Base-by-base conservation (phyloP, 208 protist genomes). In the Trypanosoma melophagium region DNA sequence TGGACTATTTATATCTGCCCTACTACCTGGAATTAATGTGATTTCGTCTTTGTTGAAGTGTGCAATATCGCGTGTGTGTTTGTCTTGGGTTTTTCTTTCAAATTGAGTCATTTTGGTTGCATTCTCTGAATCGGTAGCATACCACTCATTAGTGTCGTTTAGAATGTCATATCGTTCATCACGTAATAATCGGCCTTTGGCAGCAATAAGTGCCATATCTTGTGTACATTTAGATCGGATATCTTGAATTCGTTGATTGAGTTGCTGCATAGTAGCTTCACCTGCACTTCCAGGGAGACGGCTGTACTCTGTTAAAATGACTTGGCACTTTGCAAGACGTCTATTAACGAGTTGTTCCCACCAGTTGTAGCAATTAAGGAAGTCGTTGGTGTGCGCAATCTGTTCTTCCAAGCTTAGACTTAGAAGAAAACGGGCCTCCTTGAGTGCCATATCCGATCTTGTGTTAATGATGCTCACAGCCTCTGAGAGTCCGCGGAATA, bases 101-200 rank as follows among this genome's bases (percentile, higher is more conserved):
- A 35, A 7, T 35, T 35, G 28, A 35, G 1, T 5, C 28, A 7
- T 5, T 35, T 35, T 35, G 28, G 5, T 35, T 35, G 28, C 3
- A 35, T 35, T 35, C 1, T 35, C 28, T 5, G 28, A 35, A 35
- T 35, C 3, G 5, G 28, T 1, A 35, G 3, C 5, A 35, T 35
- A 35, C 28, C 28, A 35, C 28, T 35, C 28, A 7, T 51, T 51
- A 2, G 83, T 19, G 2, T 55, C 54, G 16, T 69, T 50, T 3
- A 92, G 69, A 19, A 80, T 31, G 60, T 87, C 86, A 60, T 87
- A 88, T 28, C 68, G 67, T 66, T 89, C 82, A 21, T 88, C 86
- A 44, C 68, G 55, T 3, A 92, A 69, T 28, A 84, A 60, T 0
- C 72, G 67, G n/a, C 81, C 80, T 45, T 66, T 72, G 13, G 79